phyloP scores from a whole-genome alignment of 2,329 filamentous ascomycete species.

The Dryadomyces quercus-mongolicae region DNA sequence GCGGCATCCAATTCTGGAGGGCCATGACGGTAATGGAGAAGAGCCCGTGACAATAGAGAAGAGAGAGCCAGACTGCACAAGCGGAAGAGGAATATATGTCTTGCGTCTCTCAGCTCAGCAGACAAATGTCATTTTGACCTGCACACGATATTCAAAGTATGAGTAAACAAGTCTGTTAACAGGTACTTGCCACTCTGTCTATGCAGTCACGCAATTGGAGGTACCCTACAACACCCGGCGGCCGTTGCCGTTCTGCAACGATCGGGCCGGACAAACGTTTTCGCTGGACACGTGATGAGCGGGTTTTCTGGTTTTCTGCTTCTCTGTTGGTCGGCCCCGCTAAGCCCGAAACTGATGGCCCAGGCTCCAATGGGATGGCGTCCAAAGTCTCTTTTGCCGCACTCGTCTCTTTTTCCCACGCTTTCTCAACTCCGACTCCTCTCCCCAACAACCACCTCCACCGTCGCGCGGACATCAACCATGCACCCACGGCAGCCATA shows the following conservation, averaged over 20 bases:
- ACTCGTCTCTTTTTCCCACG: not conserved
- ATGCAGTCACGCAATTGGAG: too few relatives aligned
- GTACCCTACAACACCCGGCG: too few relatives aligned
- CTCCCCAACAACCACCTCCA: not conserved
- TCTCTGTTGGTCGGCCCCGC: not conserved
- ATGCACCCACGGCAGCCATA: not conserved
- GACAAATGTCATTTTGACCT: too few relatives aligned
- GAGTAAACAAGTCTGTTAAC: too few relatives aligned
- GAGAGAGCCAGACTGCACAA: too few relatives aligned
- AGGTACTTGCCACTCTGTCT: too few relatives aligned
- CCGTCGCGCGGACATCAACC: not conserved
- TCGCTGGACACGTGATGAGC: not conserved
- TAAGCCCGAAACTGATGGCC: not conserved
- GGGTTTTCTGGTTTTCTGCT: too few relatives aligned
- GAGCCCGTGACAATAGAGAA: too few relatives aligned
- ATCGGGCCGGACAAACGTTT: not conserved
- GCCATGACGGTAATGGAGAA: conserved; percentile 33
- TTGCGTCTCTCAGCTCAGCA: too few relatives aligned
- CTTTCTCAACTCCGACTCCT: not conserved
- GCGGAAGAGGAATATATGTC: too few relatives aligned
- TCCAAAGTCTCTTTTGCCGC: not conserved
- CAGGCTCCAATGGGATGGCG: conserved; percentile 3
- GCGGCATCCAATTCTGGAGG: conserved; percentile 43
- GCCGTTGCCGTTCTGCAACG: too few relatives aligned
- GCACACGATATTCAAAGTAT: too few relatives aligned